Evolutionary conservation across 2,329 filamentous ascomycete genomes (phyloP), one percentile per base, ranked within the genome.

Genomic region (Alternaria triticina): DNA sequence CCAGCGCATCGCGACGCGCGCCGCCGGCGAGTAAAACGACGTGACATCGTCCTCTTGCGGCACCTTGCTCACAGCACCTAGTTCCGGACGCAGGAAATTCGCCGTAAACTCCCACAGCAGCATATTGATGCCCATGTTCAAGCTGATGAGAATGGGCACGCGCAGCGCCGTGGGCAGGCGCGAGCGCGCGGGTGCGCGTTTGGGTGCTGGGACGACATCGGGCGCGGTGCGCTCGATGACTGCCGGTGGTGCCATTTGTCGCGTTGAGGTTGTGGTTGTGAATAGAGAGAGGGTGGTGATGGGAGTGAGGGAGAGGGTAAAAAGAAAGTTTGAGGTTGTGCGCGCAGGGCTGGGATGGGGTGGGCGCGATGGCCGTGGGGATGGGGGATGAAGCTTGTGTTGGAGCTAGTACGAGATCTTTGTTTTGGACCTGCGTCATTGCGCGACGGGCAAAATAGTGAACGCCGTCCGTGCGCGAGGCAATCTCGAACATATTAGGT

Each of bases 21-120:
- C 82, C 6, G 79, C 83, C 27, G 93, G 85, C 43, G 67, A 67
- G 63, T 71, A 73, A 17, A 73, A 46, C 76, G 92, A 88, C 74
- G 59, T 73, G 43, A 82, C 80, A 84, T 87, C 88, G 56, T 86
- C 85, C 54, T 90, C 87, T 64, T 88, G 80, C 5, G 74, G 70
- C 60, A 85, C 86, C 72, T 89, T 88, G 77, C 88, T 91, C 62
- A 95, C 86, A 25, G 83, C 82, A 1, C 89, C 88, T 44, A 97
- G 82, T 77, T 94, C 90, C 7, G 86, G 87, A 13, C 85, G 83
- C 6, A 88, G 89, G 65, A 88, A 84, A 40, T 86, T 84, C 51
- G 87, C 85, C 7, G 87, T 83, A 56, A 90, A 75, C 50, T 88
- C 87, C 78, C 91, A 91, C 7, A 92, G 85, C 17, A 89, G 72